Percentiles rank a stretch among this genome's conserved stretches.
Evolutionary conservation across 1,139 yeast genomes (phyloP).

Genomic region (Arxiozyma heterogenica): DNA sequence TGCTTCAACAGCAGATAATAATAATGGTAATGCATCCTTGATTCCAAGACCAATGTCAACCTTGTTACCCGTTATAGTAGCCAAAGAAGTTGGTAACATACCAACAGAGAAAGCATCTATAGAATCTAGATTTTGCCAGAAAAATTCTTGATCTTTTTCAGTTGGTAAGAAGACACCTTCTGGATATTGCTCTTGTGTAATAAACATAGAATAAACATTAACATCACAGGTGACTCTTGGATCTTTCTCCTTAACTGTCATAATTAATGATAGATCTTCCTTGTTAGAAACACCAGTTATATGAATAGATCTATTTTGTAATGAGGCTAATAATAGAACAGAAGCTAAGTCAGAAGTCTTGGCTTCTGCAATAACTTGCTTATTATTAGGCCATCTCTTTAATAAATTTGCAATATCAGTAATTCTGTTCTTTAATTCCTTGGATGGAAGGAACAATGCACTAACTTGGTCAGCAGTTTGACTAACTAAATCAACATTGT

Average conservation of each 20-base stretch:
- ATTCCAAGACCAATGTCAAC: slow-evolving; percentile 68
- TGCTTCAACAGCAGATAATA: slow-evolving; percentile 69
- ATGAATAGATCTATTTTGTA: slow-evolving; percentile 79
- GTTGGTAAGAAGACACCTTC: slow-evolving; percentile 69
- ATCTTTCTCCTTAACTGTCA: slow-evolving; percentile 76
- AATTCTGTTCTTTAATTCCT: slow-evolving; percentile 61
- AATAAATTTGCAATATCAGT: slow-evolving; percentile 72
- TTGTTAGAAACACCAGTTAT: slow-evolving; percentile 75
- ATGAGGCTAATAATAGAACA: slow-evolving; percentile 77
- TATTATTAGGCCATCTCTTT: slow-evolving; percentile 71
- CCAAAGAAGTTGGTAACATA: slow-evolving; percentile 62
- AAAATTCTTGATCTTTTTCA: slow-evolving; percentile 65
- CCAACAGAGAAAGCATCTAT: slow-evolving; percentile 90
- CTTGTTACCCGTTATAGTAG: slow-evolving; percentile 52
- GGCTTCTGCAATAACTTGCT: slow-evolving; percentile 90
- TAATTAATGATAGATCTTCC: slow-evolving; percentile 76
- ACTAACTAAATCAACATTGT: slow-evolving; percentile 54
- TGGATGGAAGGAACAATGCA: slow-evolving; percentile 73
- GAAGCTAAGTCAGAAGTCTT: slow-evolving; percentile 87
- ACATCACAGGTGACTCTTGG: slow-evolving; percentile 87
- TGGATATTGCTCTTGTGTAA: slow-evolving; percentile 64
- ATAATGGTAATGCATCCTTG: slow-evolving; percentile 71
- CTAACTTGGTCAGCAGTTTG: slow-evolving; percentile 63
- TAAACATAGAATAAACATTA: slow-evolving; percentile 68
- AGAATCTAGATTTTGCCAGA: slow-evolving; percentile 66